Percentiles rank a stretch among this genome's conserved stretches.
phyloP scores from a whole-genome alignment of 495 filamentous ascomycete genomes.

The Parmelia sp. region DNA sequence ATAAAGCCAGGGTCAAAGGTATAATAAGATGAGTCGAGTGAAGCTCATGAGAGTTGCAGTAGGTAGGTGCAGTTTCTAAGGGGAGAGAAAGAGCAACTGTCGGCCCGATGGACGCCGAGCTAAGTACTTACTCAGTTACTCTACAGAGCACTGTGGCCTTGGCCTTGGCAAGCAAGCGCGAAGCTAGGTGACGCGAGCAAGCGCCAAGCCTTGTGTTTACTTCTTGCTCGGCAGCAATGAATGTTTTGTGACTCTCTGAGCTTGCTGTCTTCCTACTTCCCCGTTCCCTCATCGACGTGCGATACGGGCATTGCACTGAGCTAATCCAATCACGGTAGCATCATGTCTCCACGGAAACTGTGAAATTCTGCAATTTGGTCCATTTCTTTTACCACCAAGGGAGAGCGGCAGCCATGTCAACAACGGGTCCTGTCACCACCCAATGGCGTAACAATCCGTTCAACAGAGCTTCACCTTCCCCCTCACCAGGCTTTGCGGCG shows the following conservation, averaged over 20 bases:
- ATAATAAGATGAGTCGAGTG: not conserved
- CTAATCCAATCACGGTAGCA: not conserved
- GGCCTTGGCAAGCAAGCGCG: not conserved
- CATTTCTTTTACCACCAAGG: not conserved
- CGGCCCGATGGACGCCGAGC: too few relatives aligned
- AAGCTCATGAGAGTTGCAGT: not conserved
- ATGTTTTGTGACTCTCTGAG: not conserved
- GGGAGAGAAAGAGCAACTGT: too few relatives aligned
- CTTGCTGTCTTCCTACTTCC: not conserved
- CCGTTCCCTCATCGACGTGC: too few relatives aligned
- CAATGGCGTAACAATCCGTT: conserved; percentile 74
- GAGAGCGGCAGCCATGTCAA: conserved; percentile 20
- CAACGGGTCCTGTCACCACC: conserved; percentile 35
- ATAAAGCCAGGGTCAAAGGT: not conserved
- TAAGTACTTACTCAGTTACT: too few relatives aligned
- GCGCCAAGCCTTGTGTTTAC: not conserved
- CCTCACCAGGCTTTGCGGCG: conserved; percentile 52
- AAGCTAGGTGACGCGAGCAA: not conserved
- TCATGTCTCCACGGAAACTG: not conserved
- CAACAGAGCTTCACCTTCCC: conserved; percentile 52
- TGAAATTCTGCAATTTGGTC: not conserved
- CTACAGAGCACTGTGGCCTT: too few relatives aligned
- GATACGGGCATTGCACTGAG: not conserved
- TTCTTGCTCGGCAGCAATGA: not conserved
- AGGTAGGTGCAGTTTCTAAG: too few relatives aligned